Base-by-base conservation (phyloP, 192 early-diverging fungal species). In the Linnemannia elongata region DNA sequence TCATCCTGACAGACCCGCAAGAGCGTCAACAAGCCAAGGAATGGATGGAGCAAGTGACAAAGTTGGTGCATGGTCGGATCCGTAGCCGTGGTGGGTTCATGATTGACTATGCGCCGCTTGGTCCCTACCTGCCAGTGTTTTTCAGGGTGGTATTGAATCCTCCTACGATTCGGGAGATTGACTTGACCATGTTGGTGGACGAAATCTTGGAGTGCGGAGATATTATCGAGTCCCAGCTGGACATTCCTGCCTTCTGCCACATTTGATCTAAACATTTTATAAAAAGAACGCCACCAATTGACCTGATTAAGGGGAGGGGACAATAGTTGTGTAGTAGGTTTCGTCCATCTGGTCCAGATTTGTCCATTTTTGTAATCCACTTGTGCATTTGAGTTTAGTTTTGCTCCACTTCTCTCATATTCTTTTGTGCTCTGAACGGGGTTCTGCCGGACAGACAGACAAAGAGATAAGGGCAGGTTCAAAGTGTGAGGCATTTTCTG, bases 71-170 rank as follows among this genome's bases (percentile, higher is more conserved):
- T 76, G 69, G 38, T 52, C 74, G 68, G 15, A 85, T 95, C 27
- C 88, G 81, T 15, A 47, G 80, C 47, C 78, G 85, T 17, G 95
- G 95, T 8, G 79, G 77, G 30, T 91, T 94, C 81, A 90, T 96
- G 83, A 82, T 97, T 10, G 96, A 97, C 83, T 96, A 95, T 81
- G 93, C 96, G 13, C 91, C 91, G 13, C 47, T 92, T 20, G 49
- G 79, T 17, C 7, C 38, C 9, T 78, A 91, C 44, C 79, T 93
- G 0, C 91, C 93, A 4, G 70, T 88, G 15, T 97, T 97, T 78
- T 95, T 96, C 83, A 91, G 96, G 47, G 85, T 96, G 12, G 93
- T 94, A 7, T 77, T 96, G 35, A 96, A 96, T 89, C 90, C 91
- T 30, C 95, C 95, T 13, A 89, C 91, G n/a, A 83, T 90, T 27